Percentiles rank a stretch among this genome's conserved stretches.
Conservation (phyloP, 2,329 filamentous ascomycete genomes). For the Pseudopithomyces maydicus region DNA sequence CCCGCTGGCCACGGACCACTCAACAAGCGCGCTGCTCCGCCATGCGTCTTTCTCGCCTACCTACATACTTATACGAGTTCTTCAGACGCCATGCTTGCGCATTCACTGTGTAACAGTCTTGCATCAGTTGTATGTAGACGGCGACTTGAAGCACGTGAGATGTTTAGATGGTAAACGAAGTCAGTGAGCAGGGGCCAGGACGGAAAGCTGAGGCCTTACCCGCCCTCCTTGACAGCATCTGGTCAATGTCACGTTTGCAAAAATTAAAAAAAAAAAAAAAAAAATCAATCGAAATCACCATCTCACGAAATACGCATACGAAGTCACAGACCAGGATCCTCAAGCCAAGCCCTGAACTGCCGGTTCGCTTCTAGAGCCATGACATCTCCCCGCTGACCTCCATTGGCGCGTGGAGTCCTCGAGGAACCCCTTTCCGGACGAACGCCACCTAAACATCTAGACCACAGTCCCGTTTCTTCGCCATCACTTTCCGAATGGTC, state of each 20-base stretch:
- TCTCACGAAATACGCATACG: not conserved
- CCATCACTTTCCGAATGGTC: not conserved
- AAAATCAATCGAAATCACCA: not conserved
- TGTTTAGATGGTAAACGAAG: not conserved
- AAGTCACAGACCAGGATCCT: not conserved
- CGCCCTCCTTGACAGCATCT: too few species aligned
- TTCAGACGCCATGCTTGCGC: not conserved
- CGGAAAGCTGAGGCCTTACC: too few species aligned
- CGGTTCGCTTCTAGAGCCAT: not conserved
- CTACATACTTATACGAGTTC: not conserved
- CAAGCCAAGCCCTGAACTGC: not conserved
- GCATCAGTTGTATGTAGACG: not conserved
- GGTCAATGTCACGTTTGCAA: too few species aligned
- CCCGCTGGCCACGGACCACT: not conserved
- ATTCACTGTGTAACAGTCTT: not conserved
- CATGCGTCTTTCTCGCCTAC: not conserved
- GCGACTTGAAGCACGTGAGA: not conserved
- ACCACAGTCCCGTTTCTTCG: not conserved
- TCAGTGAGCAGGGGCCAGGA: not conserved
- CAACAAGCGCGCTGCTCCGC: not conserved
- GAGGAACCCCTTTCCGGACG: not conserved
- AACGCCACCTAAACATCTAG: conserved; percentile 2
- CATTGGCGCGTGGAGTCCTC: too few species aligned
- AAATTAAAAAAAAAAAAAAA: not conserved
- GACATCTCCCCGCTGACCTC: not conserved